Evolutionary conservation across 345 rosid genomes (phyloP).

Genomic region (Eucalyptus viminalis): DNA sequence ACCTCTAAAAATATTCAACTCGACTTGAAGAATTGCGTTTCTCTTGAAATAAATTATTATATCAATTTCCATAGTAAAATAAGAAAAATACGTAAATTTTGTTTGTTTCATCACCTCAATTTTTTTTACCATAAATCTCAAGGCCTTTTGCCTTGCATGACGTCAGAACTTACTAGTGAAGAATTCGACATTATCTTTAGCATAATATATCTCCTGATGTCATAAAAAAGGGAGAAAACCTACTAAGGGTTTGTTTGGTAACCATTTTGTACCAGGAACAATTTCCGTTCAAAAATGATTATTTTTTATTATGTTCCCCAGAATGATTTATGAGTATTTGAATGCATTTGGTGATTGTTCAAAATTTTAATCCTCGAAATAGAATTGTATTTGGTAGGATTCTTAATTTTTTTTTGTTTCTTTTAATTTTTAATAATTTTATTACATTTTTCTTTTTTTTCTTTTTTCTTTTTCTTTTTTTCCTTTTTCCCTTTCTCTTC

Average conservation of each 20-base stretch:
- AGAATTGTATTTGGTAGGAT: no score
- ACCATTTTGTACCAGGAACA: accelerated
- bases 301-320: no score
- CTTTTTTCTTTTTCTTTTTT: no score
- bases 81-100: not conserved
- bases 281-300: no score
- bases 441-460: no score
- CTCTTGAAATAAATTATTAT: not conserved
- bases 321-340: accelerated
- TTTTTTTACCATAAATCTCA: not conserved
- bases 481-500: no score
- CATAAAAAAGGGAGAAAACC: not conserved
- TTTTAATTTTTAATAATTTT: no score
- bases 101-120: not conserved
- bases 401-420: no score
- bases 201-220: not conserved
- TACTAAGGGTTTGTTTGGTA: accelerated
- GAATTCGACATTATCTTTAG: not conserved
- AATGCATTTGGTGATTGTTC: accelerated
- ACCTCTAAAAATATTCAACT: not conserved
- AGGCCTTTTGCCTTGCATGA: not conserved
- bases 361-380: no score
- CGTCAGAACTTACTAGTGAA: accelerated
- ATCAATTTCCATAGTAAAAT: not conserved
- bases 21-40: not conserved